phyloP scores from a whole-genome alignment of 306 rosid species.

The Sophora flavescens region DNA sequence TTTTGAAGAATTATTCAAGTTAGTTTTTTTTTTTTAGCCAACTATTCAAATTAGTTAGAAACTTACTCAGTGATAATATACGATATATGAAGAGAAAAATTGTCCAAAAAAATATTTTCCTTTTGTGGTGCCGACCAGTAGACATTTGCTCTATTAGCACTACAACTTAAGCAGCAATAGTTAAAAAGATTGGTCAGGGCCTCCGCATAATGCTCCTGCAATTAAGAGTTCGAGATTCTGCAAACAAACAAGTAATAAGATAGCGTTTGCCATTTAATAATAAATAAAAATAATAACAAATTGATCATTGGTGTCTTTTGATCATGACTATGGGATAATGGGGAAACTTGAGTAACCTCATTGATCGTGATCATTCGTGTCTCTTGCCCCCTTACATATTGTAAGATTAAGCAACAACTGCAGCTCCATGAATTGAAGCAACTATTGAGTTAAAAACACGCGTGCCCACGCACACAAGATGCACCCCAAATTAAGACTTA shows the following conservation, averaged over 20 bases:
- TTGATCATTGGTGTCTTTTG: slow-evolving; percentile 24
- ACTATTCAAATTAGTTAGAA: no score
- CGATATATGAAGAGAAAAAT: not conserved
- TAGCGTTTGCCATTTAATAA: not conserved
- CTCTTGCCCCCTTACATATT: not conserved
- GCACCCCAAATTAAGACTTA: not conserved
- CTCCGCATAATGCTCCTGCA: slow-evolving; percentile 4
- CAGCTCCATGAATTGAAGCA: not conserved
- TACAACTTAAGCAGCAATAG: not conserved
- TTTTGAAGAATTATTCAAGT: no score
- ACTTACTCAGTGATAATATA: no score
- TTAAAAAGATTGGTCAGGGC: not conserved
- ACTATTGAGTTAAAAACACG: not conserved
- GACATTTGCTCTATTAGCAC: not conserved
- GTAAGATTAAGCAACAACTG: not conserved
- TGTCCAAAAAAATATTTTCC: not conserved
- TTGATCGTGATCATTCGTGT: not conserved
- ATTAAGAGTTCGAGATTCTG: not conserved
- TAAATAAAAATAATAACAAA: not conserved
- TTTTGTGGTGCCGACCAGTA: not conserved
- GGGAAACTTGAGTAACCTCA: slow-evolving; percentile 2
- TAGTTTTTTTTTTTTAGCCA: no score
- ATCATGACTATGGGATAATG: not conserved
- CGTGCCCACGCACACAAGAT: not conserved
- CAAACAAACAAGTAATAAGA: not conserved